Conservation (phyloP, 176 grass and related monocot genomes). For the Cenchrus purpureus region DNA sequence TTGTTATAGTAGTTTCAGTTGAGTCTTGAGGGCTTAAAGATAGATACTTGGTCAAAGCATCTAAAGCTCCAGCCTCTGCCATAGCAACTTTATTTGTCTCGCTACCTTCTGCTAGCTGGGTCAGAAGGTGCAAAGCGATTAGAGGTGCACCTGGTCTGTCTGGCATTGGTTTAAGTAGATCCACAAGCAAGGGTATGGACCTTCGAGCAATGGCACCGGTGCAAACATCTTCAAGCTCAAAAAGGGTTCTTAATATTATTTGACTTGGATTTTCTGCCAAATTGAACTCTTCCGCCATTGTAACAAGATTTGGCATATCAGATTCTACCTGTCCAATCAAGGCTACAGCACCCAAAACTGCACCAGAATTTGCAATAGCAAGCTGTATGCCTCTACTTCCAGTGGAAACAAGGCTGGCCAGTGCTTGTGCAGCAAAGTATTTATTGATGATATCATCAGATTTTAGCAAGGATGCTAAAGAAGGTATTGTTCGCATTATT, state of each 20-base stretch:
- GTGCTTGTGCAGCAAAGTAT: conserved; percentile 91
- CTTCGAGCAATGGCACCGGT: conserved; percentile 72
- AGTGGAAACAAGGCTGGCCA: conserved; percentile 83
- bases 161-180: conserved; percentile 92
- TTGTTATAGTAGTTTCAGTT: conserved; percentile 86
- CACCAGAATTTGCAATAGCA: conserved; percentile 89
- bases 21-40: conserved; percentile 96
- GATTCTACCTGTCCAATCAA: conserved; percentile 86
- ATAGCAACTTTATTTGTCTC: conserved; percentile 84
- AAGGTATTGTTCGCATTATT: conserved; percentile 68
- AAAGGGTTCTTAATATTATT: conserved; percentile 73
- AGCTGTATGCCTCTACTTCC: conserved; percentile 80
- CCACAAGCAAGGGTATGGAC: conserved; percentile 91
- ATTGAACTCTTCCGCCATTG: conserved; percentile 74
- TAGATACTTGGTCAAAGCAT: conserved; percentile 92
- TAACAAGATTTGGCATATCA: conserved; percentile 64
- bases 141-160: conserved; percentile 94
- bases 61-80: conserved; percentile 86
- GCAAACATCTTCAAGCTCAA: conserved; percentile 83
- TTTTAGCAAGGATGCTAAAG: conserved; percentile 79
- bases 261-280: conserved; percentile 77
- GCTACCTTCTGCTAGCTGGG: conserved; percentile 69
- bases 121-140: conserved; percentile 88
- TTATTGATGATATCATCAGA: conserved; percentile 70
- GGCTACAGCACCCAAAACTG: conserved; percentile 70